Evolutionary conservation across 2,329 filamentous ascomycete species (phyloP).

Genomic region (Delphinella strobiligena): DNA sequence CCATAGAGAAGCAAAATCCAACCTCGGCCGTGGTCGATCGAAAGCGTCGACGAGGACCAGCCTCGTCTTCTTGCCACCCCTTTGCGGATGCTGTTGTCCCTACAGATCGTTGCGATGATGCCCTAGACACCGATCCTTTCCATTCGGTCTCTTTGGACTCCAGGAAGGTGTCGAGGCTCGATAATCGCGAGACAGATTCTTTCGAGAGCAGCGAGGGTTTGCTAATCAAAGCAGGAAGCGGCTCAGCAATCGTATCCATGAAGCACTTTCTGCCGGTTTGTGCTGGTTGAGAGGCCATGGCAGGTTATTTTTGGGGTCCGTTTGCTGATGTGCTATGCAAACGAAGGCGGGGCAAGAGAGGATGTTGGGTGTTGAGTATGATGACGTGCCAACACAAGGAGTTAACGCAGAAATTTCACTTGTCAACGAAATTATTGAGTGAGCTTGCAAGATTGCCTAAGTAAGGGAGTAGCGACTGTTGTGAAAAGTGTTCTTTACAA

Average conservation of each 20-base stretch:
- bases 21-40: constrained; percentile 19
- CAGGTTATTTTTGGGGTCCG: too few species aligned
- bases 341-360: too few species aligned
- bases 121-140: constrained; percentile 14
- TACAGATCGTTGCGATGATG: constrained; percentile 9
- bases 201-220: background rate
- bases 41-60: constrained; percentile 10
- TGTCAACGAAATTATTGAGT: too few species aligned
- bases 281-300: too few species aligned
- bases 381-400: background rate
- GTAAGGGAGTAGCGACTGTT: too few species aligned
- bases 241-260: too few species aligned
- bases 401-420: too few species aligned
- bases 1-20: constrained; percentile 24
- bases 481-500: too few species aligned
- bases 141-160: constrained; percentile 18
- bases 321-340: background rate
- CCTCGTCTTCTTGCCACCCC: background rate
- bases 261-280: too few species aligned
- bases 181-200: constrained; percentile 3
- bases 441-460: too few species aligned
- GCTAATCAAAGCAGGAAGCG: too few species aligned
- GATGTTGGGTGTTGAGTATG: background rate
- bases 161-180: constrained; percentile 20
- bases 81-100: background rate